Evolutionary conservation across 2,329 filamentous ascomycete genomes (phyloP).

Genomic region (Eutypa lata): DNA sequence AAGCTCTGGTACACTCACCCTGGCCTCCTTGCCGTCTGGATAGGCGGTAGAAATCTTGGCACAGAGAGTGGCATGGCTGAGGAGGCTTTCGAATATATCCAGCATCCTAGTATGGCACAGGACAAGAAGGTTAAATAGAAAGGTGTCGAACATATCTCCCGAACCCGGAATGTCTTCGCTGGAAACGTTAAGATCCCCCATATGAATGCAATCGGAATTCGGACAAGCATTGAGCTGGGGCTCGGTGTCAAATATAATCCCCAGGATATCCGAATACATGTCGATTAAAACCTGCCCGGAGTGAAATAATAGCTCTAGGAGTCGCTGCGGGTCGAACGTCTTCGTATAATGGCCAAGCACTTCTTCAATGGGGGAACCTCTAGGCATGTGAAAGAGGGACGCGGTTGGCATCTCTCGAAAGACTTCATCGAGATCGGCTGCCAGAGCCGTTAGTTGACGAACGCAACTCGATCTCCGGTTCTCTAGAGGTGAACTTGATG

Average conservation of each 20-base stretch:
- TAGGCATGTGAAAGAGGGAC: slow-evolving; percentile 22
- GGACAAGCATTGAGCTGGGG: slow-evolving; percentile 19
- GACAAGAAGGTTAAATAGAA: slow-evolving; percentile 34
- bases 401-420: slow-evolving; percentile 14
- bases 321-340: slow-evolving; percentile 21
- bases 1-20: slow-evolving; percentile 36
- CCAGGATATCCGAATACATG: slow-evolving; percentile 31
- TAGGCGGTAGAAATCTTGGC: slow-evolving; percentile 24
- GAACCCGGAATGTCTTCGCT: slow-evolving; percentile 8
- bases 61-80: slow-evolving; percentile 30
- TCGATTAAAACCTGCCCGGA: slow-evolving; percentile 32
- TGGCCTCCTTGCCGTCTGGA: slow-evolving; percentile 20
- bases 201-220: slow-evolving; percentile 33
- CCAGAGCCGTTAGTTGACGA: slow-evolving; percentile 18
- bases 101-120: slow-evolving; percentile 35
- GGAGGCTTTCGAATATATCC: slow-evolving; percentile 34
- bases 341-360: slow-evolving; percentile 19
- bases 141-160: slow-evolving; percentile 25
- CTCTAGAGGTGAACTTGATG: slow-evolving; percentile 2
- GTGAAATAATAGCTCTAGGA: slow-evolving; percentile 33
- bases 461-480: slow-evolving; percentile 14
- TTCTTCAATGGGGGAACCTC: slow-evolving; percentile 16
- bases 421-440: slow-evolving; percentile 24
- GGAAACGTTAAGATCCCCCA: slow-evolving; percentile 10
- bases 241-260: slow-evolving; percentile 3